Percentiles rank a stretch among this genome's conserved stretches.
Evolutionary conservation across 1,284 basidiomycete species (phyloP).

Genomic region (Rhodotorula glutinis): DNA sequence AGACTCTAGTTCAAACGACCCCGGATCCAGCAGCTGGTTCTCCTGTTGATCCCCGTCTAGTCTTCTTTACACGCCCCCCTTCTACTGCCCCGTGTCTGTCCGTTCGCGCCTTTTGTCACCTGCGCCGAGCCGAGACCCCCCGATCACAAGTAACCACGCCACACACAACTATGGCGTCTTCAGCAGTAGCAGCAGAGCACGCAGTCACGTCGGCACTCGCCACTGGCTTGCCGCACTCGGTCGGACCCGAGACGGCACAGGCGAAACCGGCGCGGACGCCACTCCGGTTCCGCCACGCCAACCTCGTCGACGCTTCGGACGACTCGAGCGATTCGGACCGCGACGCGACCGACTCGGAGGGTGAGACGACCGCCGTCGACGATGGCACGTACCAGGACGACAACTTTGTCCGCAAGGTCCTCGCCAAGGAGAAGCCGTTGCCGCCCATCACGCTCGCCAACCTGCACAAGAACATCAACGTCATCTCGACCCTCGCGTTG

Average conservation of each 20-base stretch:
- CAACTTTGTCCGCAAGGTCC: slow-evolving; percentile 82
- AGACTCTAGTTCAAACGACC: too few species aligned
- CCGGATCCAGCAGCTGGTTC: background rate
- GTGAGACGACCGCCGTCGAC: slow-evolving; percentile 43
- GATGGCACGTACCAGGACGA: slow-evolving; percentile 71
- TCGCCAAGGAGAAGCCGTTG: slow-evolving; percentile 67
- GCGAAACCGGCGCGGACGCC: slow-evolving; percentile 17
- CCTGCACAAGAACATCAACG: slow-evolving; percentile 68
- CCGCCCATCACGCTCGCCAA: slow-evolving; percentile 73
- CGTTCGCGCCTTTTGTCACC: background rate
- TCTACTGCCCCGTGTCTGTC: background rate
- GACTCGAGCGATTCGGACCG: slow-evolving; percentile 32
- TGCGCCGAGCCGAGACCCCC: background rate
- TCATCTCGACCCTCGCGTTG: slow-evolving; percentile 68
- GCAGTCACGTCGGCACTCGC: slow-evolving; percentile 3
- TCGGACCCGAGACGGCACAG: slow-evolving; percentile 7
- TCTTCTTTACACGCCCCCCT: background rate
- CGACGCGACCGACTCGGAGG: slow-evolving; percentile 37
- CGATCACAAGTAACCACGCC: slow-evolving; percentile 45
- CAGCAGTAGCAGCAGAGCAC: background rate
- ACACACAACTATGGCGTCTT: background rate
- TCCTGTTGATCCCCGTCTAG: background rate
- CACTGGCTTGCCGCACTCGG: slow-evolving; percentile 12
- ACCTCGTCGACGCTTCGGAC: slow-evolving; percentile 8
- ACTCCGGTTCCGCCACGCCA: slow-evolving; percentile 31